Base-by-base conservation (phyloP, 2,329 filamentous ascomycete species). In the Aspergillus vadensis region DNA sequence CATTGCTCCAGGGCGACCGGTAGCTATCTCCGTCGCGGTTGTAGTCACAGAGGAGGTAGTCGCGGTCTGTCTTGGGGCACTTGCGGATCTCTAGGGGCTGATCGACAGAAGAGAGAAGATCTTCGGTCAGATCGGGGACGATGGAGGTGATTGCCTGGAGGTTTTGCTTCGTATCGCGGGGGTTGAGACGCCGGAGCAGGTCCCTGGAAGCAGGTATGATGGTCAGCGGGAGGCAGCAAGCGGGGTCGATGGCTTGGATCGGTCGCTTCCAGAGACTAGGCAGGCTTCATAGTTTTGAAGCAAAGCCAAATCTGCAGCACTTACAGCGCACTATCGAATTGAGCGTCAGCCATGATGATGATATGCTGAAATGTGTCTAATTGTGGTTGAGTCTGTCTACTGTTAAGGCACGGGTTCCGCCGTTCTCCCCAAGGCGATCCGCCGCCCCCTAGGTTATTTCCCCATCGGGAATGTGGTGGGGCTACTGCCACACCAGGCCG, bases 41-140 rank as follows among this genome's bases (percentile, higher is more conserved):
- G 85, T 99, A 99, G 85, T 99, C 95, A 84, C 95, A 99, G 72
- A 97, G 90, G 55, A 99, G 87, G 82, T 97, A 99, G 80, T 98
- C 95, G 69, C 94, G 91, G 70, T 92, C 92, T 32, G 91, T 90
- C 79, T 93, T 91, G 69, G 87, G 87, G 83, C 95, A 98, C 67
- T 91, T 90, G 70, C 90, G 88, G 65, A 96, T 86, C 61, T 90
- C 88, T 59, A 99, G 88, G 23, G 95, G 95, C 78, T 98, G 94
- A 79, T 99, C 95, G 70, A 99, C 95, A 23, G 94, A 97, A 67
- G 94, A 95, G 67, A 99, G 91, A 47, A 99, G 91, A 77, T 99
- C 95, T 83, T 99, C 95, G 72, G 94, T 95, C 62, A 99, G 88
- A 69, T 94, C 89, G 15, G 95, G 95, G 48, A 92, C 90, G 65